These are phyloP conservation scores for Candida ipomoeae DNA, from an alignment of 805 yeast genomes.

Conservation along the genomic window DNA sequence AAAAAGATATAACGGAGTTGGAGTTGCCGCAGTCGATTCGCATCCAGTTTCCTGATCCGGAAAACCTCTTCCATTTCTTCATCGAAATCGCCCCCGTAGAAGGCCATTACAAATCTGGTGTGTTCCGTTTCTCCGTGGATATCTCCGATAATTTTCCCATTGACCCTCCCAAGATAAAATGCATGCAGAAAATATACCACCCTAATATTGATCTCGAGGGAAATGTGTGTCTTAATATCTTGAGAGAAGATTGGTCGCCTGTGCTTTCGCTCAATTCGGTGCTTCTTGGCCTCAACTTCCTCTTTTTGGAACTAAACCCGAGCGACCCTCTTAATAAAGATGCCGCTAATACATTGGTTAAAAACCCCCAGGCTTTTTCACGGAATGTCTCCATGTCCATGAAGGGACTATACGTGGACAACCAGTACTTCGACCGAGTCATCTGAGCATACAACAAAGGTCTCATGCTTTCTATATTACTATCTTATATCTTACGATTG, in stretches of 20 bases:
- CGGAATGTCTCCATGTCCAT: conserved; percentile 57
- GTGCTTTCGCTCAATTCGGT: conserved; percentile 78
- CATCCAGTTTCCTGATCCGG: conserved; percentile 47
- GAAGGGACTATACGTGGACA: conserved; percentile 66
- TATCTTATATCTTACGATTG: too few relatives aligned
- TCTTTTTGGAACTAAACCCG: conserved; percentile 87
- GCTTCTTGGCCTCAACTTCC: conserved; percentile 76
- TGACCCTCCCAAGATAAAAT: conserved; percentile 83
- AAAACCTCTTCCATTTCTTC: conserved; percentile 58
- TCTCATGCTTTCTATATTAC: too few relatives aligned
- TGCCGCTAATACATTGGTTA: conserved; percentile 61
- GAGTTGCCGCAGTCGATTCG: conserved; percentile 56
- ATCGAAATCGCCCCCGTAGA: conserved; percentile 61
- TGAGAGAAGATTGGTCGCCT: conserved; percentile 96
- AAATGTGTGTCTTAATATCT: conserved; percentile 83
- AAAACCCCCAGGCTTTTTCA: conserved; percentile 43
- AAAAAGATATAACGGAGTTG: conserved; percentile 70
- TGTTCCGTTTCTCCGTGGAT: conserved; percentile 62
- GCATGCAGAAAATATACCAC: conserved; percentile 73
- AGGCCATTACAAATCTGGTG: conserved; percentile 69
- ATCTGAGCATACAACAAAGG: conserved; percentile 11
- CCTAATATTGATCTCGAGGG: conserved; percentile 92
- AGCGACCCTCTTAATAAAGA: conserved; percentile 88
- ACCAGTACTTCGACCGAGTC: conserved; percentile 62
- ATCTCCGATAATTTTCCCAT: conserved; percentile 79